Base-by-base conservation (phyloP, 2,329 filamentous ascomycete genomes). In the Talaromyces atroroseus region DNA sequence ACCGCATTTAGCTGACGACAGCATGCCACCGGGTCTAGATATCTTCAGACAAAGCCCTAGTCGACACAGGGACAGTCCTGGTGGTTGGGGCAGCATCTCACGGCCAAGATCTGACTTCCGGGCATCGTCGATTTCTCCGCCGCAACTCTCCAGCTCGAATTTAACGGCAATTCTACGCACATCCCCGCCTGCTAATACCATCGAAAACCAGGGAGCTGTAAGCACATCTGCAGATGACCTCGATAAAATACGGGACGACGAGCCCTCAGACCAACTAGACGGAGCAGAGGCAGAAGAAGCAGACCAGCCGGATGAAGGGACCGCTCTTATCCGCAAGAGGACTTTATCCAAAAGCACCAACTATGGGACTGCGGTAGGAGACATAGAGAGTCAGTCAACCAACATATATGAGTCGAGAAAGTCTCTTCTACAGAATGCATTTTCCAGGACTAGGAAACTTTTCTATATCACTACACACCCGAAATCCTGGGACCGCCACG, bases 401-500 rank as follows among this genome's bases (percentile, higher is more conserved):
- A 49, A 42, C n/a, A 42, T 42, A 5, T 20, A 58, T 10, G 24
- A 57, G 14, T 58, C 53, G 20, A 57, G 55, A 18, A 38, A 18
- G 36, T 38, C 50, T 10, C 42, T 32, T n/a, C 24, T 47, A 5
- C 56, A 57, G 11, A 57, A 61, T 2, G 60, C 63, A 7, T 46
- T 64, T 23, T 62, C 64, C 3, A 62, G 56, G 7, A 49, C 65
- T 11, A 59, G 62, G 6, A 61, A 60, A 40, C 65, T 58, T 50
- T 59, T 66, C 29, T 68, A 69, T 64, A 64, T 68, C 16, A 58
- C 82, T 8, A 47, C 51, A 2, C 83, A 85, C 63, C 87, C 88
- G 0, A 88, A 87, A 62, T 78, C 78, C 21, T 96, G 92, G 89
- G 79, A 92, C 68, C 78, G 77, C 56, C 81, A 80, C 62, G 75